Evolutionary conservation across 1,284 basidiomycete species (phyloP), one percentile per base, ranked within the genome.

Genomic region (Ceratobasidium papillatum): DNA sequence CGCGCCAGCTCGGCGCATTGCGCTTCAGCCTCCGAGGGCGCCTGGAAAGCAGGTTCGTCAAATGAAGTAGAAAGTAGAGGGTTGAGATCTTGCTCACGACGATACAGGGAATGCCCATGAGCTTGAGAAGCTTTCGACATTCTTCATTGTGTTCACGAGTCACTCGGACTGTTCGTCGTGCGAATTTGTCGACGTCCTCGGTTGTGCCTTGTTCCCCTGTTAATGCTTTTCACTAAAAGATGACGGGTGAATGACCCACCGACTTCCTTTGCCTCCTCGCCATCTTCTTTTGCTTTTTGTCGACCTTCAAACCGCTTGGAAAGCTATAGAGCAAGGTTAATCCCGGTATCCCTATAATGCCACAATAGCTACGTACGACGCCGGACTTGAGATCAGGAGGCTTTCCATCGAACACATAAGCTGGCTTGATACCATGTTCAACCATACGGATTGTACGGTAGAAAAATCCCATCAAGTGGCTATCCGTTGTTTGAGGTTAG

Each of bases 351-450:
- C n/a, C 32, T 19, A 32, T 14, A 11, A 52, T 8, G 9, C 71
- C 4, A 61, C 1, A n/a, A 74, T 47, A 43, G 19, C 11, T 14
- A 90, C 94, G 80, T 79, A 98, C 96, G 79, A 99, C 96, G 71
- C 95, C 95, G 74, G 94, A 91, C 84, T 99, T 99, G 82, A 99
- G 85, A 77, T 99, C 96, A 62, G 97, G 97, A 0, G 97, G 98
- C 82, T 97, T 98, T 9, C 98, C 98, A 83, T 99, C 98, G 79
- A 99, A 99, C 27, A 99, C 95, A 82, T 99, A 99, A 62, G 93
- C 93, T 0, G 97, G 97, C 81, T 99, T 99, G 81, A 99, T 96
- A 3, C 98, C 98, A 79, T 98, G 95, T 83, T 99, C 98, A n/a
- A 98, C 95, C 84, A 99, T 99, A 27, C 98, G 89, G 76, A 98